These are phyloP conservation scores for Amaranthus cruentus DNA, from an alignment of 148 eudicot genomes.

Conservation along the genomic window DNA sequence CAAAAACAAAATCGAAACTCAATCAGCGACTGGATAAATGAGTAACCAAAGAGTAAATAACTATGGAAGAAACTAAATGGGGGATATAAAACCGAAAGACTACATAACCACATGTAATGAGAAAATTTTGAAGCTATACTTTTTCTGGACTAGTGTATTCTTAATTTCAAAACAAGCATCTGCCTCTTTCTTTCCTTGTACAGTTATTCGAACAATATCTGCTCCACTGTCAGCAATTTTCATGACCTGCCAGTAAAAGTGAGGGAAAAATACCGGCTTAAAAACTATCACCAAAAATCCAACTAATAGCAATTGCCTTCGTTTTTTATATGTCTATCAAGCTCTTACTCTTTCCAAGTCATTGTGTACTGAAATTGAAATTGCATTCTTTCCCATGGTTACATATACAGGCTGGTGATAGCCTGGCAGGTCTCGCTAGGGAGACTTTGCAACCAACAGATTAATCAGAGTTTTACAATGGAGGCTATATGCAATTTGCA, in stretches of 20 bases:
- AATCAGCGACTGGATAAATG: background rate
- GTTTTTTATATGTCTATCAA: background rate
- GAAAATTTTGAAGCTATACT: slow-evolving; percentile 42
- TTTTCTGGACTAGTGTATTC: slow-evolving; percentile 88
- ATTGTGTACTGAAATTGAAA: background rate
- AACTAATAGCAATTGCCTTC: background rate
- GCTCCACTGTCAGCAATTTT: slow-evolving; percentile 94
- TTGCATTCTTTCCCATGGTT: background rate
- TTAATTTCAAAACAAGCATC: slow-evolving; percentile 96
- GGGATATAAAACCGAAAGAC: background rate
- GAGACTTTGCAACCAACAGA: background rate
- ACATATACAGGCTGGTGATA: background rate
- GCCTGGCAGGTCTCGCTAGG: background rate
- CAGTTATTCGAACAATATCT: slow-evolving; percentile 90
- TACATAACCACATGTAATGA: background rate
- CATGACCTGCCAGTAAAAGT: slow-evolving; percentile 59
- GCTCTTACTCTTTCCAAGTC: background rate
- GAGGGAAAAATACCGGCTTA: background rate
- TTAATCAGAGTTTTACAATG: too few species aligned
- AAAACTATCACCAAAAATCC: background rate
- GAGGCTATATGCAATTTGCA: too few species aligned
- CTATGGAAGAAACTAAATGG: background rate
- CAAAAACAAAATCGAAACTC: slow-evolving; percentile 16
- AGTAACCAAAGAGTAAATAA: background rate
- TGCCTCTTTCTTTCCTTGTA: slow-evolving; percentile 96